Conservation (phyloP, 495 filamentous ascomycete species). For the Parathielavia appendiculata region DNA sequence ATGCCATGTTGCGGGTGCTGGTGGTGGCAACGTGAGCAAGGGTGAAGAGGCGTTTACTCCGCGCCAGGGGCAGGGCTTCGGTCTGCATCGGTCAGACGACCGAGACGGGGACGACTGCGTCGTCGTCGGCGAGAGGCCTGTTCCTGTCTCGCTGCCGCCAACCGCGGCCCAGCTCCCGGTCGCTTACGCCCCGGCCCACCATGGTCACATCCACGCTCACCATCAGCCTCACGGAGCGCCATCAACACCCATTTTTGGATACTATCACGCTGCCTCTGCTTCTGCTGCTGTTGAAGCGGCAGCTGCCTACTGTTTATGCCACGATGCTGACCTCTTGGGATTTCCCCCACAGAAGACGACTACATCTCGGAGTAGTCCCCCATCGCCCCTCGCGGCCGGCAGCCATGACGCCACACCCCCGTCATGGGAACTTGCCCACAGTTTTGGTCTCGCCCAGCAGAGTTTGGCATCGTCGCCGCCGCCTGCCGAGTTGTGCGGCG, state of each 20-base stretch:
- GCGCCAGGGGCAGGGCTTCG: neutral
- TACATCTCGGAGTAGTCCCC: constrained; percentile 6
- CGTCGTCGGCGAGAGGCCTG: neutral
- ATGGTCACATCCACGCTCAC: neutral
- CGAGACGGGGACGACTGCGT: neutral
- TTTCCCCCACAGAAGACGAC: constrained; percentile 1
- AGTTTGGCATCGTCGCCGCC: too few relatives aligned
- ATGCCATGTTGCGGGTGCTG: neutral
- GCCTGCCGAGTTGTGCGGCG: neutral
- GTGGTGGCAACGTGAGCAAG: neutral
- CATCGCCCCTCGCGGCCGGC: neutral
- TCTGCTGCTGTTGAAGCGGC: too few relatives aligned
- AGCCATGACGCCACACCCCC: neutral
- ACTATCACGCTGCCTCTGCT: neutral
- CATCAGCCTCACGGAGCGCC: neutral
- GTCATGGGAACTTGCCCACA: neutral
- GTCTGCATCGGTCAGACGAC: neutral
- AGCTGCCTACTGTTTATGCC: neutral
- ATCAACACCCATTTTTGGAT: constrained; percentile 9
- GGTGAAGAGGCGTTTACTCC: neutral
- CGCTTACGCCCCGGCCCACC: neutral
- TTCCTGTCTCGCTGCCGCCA: neutral
- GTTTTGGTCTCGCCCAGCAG: neutral
- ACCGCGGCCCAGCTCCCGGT: neutral
- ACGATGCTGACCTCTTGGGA: constrained; percentile 4